Percentiles rank a stretch among this genome's conserved stretches.
Evolutionary conservation across 257 asterid genomes (phyloP).

Genomic region (Schizonepeta tenuifolia): DNA sequence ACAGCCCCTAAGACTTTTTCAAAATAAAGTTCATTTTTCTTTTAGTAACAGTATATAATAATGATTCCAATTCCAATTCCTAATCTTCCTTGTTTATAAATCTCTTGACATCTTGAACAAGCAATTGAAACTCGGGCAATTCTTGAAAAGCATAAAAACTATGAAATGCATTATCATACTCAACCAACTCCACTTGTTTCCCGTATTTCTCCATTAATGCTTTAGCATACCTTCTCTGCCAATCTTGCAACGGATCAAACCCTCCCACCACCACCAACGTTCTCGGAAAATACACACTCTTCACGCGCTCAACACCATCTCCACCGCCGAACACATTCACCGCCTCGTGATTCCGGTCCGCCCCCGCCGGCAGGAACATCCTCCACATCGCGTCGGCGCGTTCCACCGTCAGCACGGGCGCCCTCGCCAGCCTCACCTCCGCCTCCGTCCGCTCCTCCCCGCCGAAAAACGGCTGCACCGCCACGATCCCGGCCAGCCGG

Average conservation of each 20-base stretch:
- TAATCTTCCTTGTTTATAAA: neutral
- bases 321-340: neutral
- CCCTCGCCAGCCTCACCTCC: constrained; percentile 25
- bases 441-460: constrained; percentile 35
- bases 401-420: constrained; percentile 2
- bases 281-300: constrained; percentile 11
- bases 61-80: neutral
- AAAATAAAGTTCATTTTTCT: too few species aligned
- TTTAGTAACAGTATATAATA: too few species aligned
- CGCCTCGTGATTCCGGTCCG: constrained; percentile 2
- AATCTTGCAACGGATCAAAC: constrained; percentile 26
- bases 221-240: constrained; percentile 31
- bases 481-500: neutral
- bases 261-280: constrained; percentile 36
- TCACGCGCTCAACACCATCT: neutral
- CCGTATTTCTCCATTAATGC: constrained; percentile 10
- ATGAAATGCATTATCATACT: constrained; percentile 24
- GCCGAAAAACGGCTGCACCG: constrained; percentile 35
- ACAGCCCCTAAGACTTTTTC: too few species aligned
- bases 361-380: constrained; percentile 27
- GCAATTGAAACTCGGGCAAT: constrained; percentile 2
- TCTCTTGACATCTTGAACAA: neutral
- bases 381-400: constrained; percentile 31
- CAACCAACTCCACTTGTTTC: constrained; percentile 22
- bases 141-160: constrained; percentile 16